These are phyloP conservation scores for Sarocladium brachiariae DNA, from an alignment of 2,329 filamentous ascomycete genomes.

Conservation along the genomic window DNA sequence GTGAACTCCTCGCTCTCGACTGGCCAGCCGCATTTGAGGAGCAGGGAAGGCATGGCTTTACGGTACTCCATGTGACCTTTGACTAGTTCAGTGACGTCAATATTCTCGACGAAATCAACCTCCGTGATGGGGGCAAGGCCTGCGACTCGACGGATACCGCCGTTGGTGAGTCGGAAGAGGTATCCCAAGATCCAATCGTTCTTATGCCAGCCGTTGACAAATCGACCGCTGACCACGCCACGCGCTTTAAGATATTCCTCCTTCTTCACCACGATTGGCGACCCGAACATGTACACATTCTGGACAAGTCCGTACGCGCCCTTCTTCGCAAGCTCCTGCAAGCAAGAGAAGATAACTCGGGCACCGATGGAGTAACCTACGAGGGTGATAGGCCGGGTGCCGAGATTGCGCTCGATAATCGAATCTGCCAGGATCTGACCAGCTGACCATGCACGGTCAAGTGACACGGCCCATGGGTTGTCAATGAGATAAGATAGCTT, in stretches of 20 bases:
- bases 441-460: conserved; percentile 80
- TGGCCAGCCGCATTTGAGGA: conserved; percentile 83
- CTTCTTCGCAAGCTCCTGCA: conserved; percentile 77
- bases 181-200: conserved; percentile 98
- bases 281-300: conserved; percentile 92
- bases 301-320: conserved; percentile 84
- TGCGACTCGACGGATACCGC: conserved; percentile 82
- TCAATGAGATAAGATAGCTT: conserved; percentile 96
- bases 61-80: conserved; percentile 96
- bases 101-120: conserved; percentile 78
- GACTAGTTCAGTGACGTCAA: conserved; percentile 79
- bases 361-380: conserved; percentile 92
- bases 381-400: conserved; percentile 83
- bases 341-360: conserved; percentile 84
- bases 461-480: conserved; percentile 96
- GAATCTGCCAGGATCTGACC: conserved; percentile 93
- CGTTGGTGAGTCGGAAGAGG: conserved; percentile 87
- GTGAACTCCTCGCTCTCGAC: conserved; percentile 91
- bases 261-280: conserved; percentile 82
- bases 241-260: conserved; percentile 80
- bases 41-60: conserved; percentile 77
- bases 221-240: conserved; percentile 83
- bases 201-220: conserved; percentile 87
- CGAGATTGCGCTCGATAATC: conserved; percentile 82
- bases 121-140: conserved; percentile 71